Percentiles rank a stretch among this genome's conserved stretches.
Conservation (phyloP, 2,329 filamentous ascomycete species). For the Rhytidhysteron rufulum region DNA sequence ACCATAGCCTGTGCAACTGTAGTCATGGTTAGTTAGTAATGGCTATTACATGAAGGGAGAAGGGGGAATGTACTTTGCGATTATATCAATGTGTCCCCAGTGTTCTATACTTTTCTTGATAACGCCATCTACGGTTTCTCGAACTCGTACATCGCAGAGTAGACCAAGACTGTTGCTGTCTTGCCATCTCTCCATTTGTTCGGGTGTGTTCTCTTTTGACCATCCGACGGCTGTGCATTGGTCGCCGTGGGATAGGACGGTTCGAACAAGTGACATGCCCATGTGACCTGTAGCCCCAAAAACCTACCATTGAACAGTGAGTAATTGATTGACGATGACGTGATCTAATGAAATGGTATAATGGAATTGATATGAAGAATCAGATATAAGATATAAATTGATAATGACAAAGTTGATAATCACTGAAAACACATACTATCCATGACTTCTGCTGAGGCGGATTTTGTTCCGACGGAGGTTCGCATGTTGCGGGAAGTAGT, state of each 20-base stretch:
- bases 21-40: background rate
- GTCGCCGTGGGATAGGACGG: slow-evolving; percentile 75
- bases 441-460: slow-evolving; percentile 76
- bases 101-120: slow-evolving; percentile 66
- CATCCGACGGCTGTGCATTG: slow-evolving; percentile 82
- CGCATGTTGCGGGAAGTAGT: slow-evolving; percentile 76
- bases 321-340: slow-evolving; percentile 1
- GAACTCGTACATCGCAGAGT: slow-evolving; percentile 85
- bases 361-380: slow-evolving; percentile 3
- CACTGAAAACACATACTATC: slow-evolving; percentile 60
- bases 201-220: slow-evolving; percentile 69
- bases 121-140: slow-evolving; percentile 70
- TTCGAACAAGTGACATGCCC: slow-evolving; percentile 83
- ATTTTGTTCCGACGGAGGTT: slow-evolving; percentile 70
- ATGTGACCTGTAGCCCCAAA: slow-evolving; percentile 98
- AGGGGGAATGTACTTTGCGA: slow-evolving; percentile 75
- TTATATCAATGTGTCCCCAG: slow-evolving; percentile 81
- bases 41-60: background rate
- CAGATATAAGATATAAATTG: slow-evolving; percentile 5
- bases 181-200: slow-evolving; percentile 69
- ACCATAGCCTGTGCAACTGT: slow-evolving; percentile 80
- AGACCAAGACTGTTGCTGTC: slow-evolving; percentile 66
- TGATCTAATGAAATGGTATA: background rate
- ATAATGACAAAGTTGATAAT: slow-evolving; percentile 1
- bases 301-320: slow-evolving; percentile 53